A percentile compares a stretch with the other conserved stretches of the same genome.
Evolutionary conservation across 1,139 yeast species (phyloP).

Genomic region (Lodderomyces orthopsilosis): DNA sequence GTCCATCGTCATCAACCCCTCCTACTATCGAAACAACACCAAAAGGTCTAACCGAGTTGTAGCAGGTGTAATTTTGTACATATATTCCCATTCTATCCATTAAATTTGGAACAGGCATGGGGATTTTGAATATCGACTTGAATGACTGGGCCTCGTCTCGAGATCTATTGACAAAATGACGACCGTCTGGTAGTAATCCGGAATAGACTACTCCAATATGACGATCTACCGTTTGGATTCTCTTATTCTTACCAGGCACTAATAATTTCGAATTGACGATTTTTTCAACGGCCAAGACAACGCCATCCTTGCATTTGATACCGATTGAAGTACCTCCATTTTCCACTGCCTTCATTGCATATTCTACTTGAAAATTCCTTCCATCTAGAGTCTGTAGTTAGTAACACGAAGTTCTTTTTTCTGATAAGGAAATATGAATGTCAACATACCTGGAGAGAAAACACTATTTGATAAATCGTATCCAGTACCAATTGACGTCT

Average conservation of each 20-base stretch:
- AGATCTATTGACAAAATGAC: conserved; percentile 88
- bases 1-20: conserved; percentile 85
- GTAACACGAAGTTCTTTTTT: too few species aligned
- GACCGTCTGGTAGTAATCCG: conserved; percentile 94
- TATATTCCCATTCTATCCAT: conserved; percentile 88
- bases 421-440: background rate
- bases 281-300: conserved; percentile 95
- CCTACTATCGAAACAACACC: conserved; percentile 92
- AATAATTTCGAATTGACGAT: conserved; percentile 80
- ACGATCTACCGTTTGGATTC: conserved; percentile 89
- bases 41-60: conserved; percentile 96
- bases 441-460: conserved; percentile 48
- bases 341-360: conserved; percentile 96
- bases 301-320: conserved; percentile 86
- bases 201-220: conserved; percentile 95
- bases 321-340: conserved; percentile 96
- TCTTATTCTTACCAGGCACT: conserved; percentile 83
- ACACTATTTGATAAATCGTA: conserved; percentile 95
- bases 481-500: conserved; percentile 93
- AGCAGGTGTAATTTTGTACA: conserved; percentile 93
- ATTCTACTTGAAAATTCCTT: conserved; percentile 96
- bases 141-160: conserved; percentile 87
- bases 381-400: conserved; percentile 59
- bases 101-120: conserved; percentile 77
- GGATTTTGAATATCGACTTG: conserved; percentile 72